Base-by-base conservation (phyloP, 768 basidiomycete genomes). In the Leccinum variicolor region DNA sequence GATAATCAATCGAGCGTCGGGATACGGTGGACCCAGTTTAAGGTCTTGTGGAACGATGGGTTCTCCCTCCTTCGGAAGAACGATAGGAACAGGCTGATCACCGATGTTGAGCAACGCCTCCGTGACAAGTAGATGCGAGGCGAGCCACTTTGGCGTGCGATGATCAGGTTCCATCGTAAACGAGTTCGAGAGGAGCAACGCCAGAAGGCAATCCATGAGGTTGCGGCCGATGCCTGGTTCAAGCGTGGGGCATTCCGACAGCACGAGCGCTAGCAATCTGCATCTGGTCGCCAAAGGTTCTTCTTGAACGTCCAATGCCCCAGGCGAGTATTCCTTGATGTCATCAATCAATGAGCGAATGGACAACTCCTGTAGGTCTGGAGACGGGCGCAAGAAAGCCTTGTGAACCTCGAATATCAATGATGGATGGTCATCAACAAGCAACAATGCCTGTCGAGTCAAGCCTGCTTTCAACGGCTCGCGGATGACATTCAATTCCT, bases 351-450 rank as follows among this genome's bases (percentile, higher is more conserved):
- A 80, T 55, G 84, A 80, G 45, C 81, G 80, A 50, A 95, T 79
- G 7, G 89, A 87, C 61, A 85, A 76, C 25, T 81, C 77, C 59
- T 87, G 84, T 64, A 86, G 81, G 45, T 78, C 74, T 49, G 78
- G 81, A 53, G 77, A 77, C 11, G 82, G 76, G 26, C 86, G 85
- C 56, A 90, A 81, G 71, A 97, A 94, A 21, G 91, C 90, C 25
- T 81, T 81, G 62, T 89, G 85, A 36, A 97, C 81, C 68, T 97
- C 94, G 67, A 95, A 97, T 43, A 97, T 84, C 54, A 98, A 82
- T 8, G 89, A 86, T 3, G 90, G 85, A 65, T 94, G 89, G 61
- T 90, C 85, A 67, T 97, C 94, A 48, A 96, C 86, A 29, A 99
- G 81, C 11, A 77, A 74, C 55, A 99, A 75, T 0, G 92, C 88